Conservation (phyloP, 768 basidiomycete genomes). For the Tephrocybe sp. region DNA sequence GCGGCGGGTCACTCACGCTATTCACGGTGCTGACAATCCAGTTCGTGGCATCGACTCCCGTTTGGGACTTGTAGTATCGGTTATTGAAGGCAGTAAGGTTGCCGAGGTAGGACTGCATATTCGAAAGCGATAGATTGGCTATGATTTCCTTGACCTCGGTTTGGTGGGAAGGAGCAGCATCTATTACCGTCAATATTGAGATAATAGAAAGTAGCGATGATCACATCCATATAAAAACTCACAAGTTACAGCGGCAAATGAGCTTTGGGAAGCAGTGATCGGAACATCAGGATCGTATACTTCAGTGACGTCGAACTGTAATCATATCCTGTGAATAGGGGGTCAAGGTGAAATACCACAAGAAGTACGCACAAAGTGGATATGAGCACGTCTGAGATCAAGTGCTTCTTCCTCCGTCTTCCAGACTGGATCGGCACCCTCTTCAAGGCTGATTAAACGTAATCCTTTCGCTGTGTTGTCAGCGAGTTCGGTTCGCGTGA, state of each 20-base stretch:
- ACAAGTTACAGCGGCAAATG: neutral
- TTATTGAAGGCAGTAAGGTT: conserved; percentile 33
- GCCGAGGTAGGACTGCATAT: conserved; percentile 28
- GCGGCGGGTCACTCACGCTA: conserved; percentile 14
- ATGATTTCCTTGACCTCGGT: conserved; percentile 22
- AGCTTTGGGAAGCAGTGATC: neutral
- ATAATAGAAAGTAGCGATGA: neutral
- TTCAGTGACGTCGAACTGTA: neutral
- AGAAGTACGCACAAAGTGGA: conserved; percentile 15
- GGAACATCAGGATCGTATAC: neutral
- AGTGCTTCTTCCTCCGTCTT: conserved; percentile 30
- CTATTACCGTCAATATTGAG: no score
- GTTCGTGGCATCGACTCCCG: conserved; percentile 30
- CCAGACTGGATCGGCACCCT: conserved; percentile 30
- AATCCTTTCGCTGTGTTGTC: conserved; percentile 31
- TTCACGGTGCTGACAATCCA: conserved; percentile 31
- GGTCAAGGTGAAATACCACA: conserved; percentile 18
- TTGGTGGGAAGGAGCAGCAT: conserved; percentile 26
- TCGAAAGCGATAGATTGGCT: conserved; percentile 21
- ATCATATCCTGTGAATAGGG: neutral
- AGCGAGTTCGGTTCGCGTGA: conserved; percentile 21
- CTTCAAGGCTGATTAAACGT: conserved; percentile 28
- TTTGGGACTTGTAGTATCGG: conserved; percentile 30
- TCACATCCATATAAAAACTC: neutral
- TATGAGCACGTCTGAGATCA: conserved; percentile 22